Evolutionary conservation across 2,329 filamentous ascomycete genomes (phyloP), one percentile per base, ranked within the genome.

Genomic region (Monosporascus cannonballus): DNA sequence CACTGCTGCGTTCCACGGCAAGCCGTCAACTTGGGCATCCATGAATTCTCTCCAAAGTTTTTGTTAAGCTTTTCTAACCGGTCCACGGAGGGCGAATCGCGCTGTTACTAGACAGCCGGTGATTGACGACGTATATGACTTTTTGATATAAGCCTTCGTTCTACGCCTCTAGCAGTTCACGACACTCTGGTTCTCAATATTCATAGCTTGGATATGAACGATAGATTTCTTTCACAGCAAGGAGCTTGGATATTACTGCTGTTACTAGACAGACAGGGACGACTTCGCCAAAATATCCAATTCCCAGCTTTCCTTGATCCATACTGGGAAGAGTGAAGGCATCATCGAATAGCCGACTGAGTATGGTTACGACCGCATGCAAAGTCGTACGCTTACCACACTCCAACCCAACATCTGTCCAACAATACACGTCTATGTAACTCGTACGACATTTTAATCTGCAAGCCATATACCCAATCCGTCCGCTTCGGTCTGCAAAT

Each of bases 221-320:
- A 50, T 49, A 59, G 34, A 61, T 24, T 25, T 48, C 20, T 7
- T 7, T 30, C 37, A 20, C 11, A 34, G 22, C 50, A 47, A 47
- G 46, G n/a, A 37, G 25, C 53, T 48, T 39, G 47, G 52, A 52
- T 60, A 52, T 51, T 56, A 49, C 50, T 52, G 64, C 61, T 68
- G 66, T 67, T 68, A 67, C 53, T 67, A 68, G 66, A 67, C 65
- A 67, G 64, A 59, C 48, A 52, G 54, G 48, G 38, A 56, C 55
- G 49, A 39, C 24, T 46, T 46, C 20, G 20, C 42, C 20, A n/a
- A 17, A 24, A 46, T 18, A 46, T 27, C 24, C 22, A 44, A 47
- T 44, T 11, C 15, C 27, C 24, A 20, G 15, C 18, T 48, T 38
- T 41, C 24, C 22, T 27, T 46, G 46, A 34, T 44, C 25, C 30